Percentiles rank a stretch among this genome's conserved stretches.
These are phyloP conservation scores for Pistacia vera DNA, from an alignment of 345 rosid genomes.

Conservation along the genomic window DNA sequence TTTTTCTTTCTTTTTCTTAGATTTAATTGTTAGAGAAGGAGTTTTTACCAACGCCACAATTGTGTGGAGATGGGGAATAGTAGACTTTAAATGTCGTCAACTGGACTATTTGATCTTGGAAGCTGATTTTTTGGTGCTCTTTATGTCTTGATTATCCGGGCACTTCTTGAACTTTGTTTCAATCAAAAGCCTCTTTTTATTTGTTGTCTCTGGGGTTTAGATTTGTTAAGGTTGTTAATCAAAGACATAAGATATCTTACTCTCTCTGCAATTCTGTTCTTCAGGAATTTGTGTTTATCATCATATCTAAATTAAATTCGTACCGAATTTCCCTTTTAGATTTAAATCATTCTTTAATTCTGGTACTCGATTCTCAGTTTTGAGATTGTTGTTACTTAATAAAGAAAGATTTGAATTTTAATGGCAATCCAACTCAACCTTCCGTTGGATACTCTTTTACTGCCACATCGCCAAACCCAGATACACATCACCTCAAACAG, in stretches of 20 bases:
- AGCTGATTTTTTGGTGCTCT: conserved; percentile 27
- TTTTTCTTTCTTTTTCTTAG: conserved; percentile 20
- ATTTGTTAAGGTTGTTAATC: conserved; percentile 11
- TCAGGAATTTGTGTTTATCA: background rate
- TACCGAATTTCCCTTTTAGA: conserved; percentile 21
- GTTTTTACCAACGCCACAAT: conserved; percentile 19
- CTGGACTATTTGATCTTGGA: conserved; percentile 23
- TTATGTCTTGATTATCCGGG: conserved; percentile 20
- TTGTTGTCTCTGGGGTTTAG: conserved; percentile 28
- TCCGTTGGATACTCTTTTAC: conserved; percentile 50
- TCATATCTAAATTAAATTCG: background rate
- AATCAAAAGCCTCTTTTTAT: conserved; percentile 30
- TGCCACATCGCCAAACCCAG: conserved; percentile 40
- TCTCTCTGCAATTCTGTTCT: background rate
- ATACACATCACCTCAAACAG: conserved; percentile 40
- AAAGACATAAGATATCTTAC: background rate
- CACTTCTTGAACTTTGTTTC: conserved; percentile 34
- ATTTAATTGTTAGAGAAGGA: conserved; percentile 19
- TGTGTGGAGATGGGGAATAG: conserved; percentile 22
- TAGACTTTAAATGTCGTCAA: conserved; percentile 16
- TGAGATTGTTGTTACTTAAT: conserved; percentile 16
- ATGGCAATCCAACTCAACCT: conserved; percentile 73
- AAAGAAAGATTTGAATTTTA: conserved; percentile 24
- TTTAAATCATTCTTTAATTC: conserved; percentile 17
- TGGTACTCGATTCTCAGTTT: conserved; percentile 19